Conservation (phyloP, 2,329 filamentous ascomycete genomes). For the Torrubiella hemipterigena region DNA sequence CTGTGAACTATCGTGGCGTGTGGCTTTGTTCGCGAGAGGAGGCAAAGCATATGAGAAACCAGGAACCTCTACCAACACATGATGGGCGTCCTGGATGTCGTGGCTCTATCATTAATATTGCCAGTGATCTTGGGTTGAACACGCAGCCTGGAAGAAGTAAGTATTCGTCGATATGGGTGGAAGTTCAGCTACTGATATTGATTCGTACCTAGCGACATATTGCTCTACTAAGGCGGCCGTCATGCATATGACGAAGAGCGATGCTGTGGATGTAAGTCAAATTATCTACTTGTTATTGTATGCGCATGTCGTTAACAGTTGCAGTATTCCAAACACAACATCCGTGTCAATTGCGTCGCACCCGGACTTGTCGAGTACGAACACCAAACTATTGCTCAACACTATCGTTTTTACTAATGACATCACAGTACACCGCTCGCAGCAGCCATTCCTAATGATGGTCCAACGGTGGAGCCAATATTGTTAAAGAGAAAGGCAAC, state of each 20-base stretch:
- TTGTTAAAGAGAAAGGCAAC: constrained; percentile 27
- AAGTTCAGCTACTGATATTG: background rate
- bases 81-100: constrained; percentile 27
- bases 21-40: constrained; percentile 32
- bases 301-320: background rate
- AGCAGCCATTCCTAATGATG: constrained; percentile 19
- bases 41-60: constrained; percentile 27
- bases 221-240: constrained; percentile 33
- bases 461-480: constrained; percentile 19
- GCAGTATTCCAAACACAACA: constrained; percentile 30
- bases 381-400: too few species aligned
- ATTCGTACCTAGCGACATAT: constrained; percentile 23
- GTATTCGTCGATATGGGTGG: constrained; percentile 7
- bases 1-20: constrained; percentile 29
- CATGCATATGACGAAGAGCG: constrained; percentile 30
- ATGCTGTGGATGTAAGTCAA: constrained; percentile 30
- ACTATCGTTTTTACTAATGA: background rate
- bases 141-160: constrained; percentile 26
- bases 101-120: constrained; percentile 33
- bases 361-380: constrained; percentile 30
- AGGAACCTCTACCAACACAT: constrained; percentile 27
- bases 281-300: background rate
- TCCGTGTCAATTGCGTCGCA: constrained; percentile 33
- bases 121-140: constrained; percentile 28
- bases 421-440: constrained; percentile 30